Conservation (phyloP, 2,329 filamentous ascomycete species). For the Stenocarpella maydis region DNA sequence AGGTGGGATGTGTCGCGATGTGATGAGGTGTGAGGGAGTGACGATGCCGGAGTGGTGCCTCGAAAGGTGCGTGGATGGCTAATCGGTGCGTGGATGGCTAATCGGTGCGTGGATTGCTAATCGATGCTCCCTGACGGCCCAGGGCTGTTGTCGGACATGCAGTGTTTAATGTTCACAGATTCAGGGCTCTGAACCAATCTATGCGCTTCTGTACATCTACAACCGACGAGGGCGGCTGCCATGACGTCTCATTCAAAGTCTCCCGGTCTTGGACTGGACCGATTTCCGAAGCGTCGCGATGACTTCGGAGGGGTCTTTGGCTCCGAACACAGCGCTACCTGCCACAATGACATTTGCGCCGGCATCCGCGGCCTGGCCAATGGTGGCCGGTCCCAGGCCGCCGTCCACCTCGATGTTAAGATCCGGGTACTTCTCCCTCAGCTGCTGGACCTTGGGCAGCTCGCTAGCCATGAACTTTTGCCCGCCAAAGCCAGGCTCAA, state of each 20-base stretch:
- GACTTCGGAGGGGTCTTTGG: slow-evolving; percentile 85
- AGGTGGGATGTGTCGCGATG: slow-evolving; percentile 50
- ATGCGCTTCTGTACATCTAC: slow-evolving; percentile 11
- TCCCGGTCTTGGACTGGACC: slow-evolving; percentile 69
- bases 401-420: slow-evolving; percentile 97
- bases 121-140: too few species aligned
- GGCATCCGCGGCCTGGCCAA: slow-evolving; percentile 92
- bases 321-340: slow-evolving; percentile 94
- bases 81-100: background rate
- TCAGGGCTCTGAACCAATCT: background rate
- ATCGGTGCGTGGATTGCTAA: too few species aligned
- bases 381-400: slow-evolving; percentile 85
- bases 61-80: background rate
- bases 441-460: slow-evolving; percentile 88
- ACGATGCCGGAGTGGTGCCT: background rate
- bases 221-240: background rate
- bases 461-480: slow-evolving; percentile 99
- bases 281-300: slow-evolving; percentile 82
- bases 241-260: slow-evolving; percentile 43
- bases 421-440: slow-evolving; percentile 85
- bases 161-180: too few species aligned
- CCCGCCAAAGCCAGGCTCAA: slow-evolving; percentile 95
- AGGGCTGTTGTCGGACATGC: too few species aligned
- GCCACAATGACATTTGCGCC: slow-evolving; percentile 98
- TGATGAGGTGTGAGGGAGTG: slow-evolving; percentile 39